Evolutionary conservation across 208 protist species (phyloP), one percentile per base, ranked within the genome.

Genomic region (Naegleria lovaniensis): DNA sequence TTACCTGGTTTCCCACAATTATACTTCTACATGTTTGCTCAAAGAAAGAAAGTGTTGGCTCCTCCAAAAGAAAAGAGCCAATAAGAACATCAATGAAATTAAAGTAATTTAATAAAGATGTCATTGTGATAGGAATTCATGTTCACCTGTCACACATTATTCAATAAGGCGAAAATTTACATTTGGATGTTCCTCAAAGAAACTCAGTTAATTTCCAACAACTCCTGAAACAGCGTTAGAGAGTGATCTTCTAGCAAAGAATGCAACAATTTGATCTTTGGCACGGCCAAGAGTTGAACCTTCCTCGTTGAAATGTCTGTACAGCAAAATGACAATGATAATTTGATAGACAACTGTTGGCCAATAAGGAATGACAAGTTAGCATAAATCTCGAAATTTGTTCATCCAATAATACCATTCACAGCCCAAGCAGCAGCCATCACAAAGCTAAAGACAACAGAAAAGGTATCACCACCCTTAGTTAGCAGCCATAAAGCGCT

Each of bases 21-120:
- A 94, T 97, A 97, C 94, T 93, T 92, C 33, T 95, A 97, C 94
- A 97, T 97, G 96, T 95, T 97, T 40, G 86, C 91, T 29, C 96
- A 97, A 93, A 94, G 96, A 85, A 91, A 92, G 43, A 97, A 97
- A 94, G 92, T 94, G 38, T 79, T 97, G 39, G 39, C 41, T 58
- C 41, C 85, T 58, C 25, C 16, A 79, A 79, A 79, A 36, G 67
- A 79, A 36, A 79, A 79, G n/a, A 13, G 25, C n/a, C 67, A 79
- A 79, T 79, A 79, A 79, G 25, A 4, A 75, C 13, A 22, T 58
- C 6, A n/a, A 48, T 48, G 43, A 48, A 48, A 48, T 48, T 48
- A 48, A 48, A 48, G 43, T 48, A 48, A 48, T 48, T 48, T 48
- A 48, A 48, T 48, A 48, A 48, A 48, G 43, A 48, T 48, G 43